Evolutionary conservation across 192 early-diverging fungal species (phyloP).

Genomic region (Backusella tarrabulga): DNA sequence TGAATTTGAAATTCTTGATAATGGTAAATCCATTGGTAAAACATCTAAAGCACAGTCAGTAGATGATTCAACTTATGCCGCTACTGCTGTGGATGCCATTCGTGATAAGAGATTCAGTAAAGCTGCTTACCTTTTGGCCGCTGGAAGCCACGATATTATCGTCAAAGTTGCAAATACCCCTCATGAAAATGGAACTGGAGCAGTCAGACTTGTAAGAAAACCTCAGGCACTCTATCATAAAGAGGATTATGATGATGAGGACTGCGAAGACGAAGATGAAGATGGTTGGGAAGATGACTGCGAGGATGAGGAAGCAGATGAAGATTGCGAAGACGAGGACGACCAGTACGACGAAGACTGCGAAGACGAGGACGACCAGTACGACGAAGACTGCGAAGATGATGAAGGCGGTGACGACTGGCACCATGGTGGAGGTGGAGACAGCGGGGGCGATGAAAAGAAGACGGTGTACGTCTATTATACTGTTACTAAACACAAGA

Average conservation of each 20-base stretch:
- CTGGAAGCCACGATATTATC: slow-evolving; percentile 7
- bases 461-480: slow-evolving; percentile 13
- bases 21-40: slow-evolving; percentile 1
- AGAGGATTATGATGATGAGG: neutral
- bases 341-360: neutral
- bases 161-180: slow-evolving; percentile 11
- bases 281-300: neutral
- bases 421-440: no score
- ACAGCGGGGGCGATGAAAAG: neutral
- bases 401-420: neutral
- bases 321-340: neutral
- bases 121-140: neutral
- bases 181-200: slow-evolving; percentile 1
- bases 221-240: neutral
- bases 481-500: neutral
- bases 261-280: neutral
- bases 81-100: neutral
- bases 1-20: slow-evolving; percentile 6
- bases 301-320: neutral
- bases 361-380: neutral
- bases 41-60: neutral
- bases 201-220: neutral
- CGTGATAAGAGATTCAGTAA: slow-evolving; percentile 4
- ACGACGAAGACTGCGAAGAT: neutral
- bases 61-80: neutral